phyloP scores from a whole-genome alignment of 306 rosid species.

The Sicyos edulis region DNA sequence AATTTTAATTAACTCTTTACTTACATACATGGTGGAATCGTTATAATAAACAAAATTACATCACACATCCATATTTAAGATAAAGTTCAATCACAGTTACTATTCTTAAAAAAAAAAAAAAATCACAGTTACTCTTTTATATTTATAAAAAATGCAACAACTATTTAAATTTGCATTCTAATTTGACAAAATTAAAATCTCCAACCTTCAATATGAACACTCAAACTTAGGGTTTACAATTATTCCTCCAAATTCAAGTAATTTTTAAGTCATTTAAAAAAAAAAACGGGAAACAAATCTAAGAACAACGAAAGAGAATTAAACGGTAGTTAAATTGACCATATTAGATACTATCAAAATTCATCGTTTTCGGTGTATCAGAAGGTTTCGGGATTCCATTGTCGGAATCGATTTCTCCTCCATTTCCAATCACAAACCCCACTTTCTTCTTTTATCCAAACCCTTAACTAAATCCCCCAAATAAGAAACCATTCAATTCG shows the following conservation, averaged over 20 bases:
- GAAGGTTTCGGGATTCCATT: conserved; percentile 9
- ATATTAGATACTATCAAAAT: background rate
- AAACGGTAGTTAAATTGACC: background rate
- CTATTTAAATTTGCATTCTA: too few relatives aligned
- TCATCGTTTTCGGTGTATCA: conserved; percentile 18
- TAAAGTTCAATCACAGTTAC: too few relatives aligned
- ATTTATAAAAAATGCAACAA: background rate
- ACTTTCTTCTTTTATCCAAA: conserved; percentile 9
- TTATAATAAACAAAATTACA: too few relatives aligned
- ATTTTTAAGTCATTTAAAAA: too few relatives aligned
- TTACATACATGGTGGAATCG: too few relatives aligned
- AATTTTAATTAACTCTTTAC: too few relatives aligned
- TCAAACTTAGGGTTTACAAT: background rate
- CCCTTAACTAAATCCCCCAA: background rate
- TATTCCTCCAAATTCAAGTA: background rate
- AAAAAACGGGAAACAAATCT: background rate
- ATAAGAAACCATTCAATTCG: too few relatives aligned
- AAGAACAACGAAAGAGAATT: background rate
- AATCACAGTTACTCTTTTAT: too few relatives aligned
- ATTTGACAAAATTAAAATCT: too few relatives aligned
- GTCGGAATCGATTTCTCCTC: conserved; percentile 10
- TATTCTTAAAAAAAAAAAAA: too few relatives aligned
- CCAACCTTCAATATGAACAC: too few relatives aligned
- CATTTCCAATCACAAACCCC: background rate
- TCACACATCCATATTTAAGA: background rate